Conservation (phyloP, 2,329 filamentous ascomycete genomes). For the Stemphylium vesicarium region DNA sequence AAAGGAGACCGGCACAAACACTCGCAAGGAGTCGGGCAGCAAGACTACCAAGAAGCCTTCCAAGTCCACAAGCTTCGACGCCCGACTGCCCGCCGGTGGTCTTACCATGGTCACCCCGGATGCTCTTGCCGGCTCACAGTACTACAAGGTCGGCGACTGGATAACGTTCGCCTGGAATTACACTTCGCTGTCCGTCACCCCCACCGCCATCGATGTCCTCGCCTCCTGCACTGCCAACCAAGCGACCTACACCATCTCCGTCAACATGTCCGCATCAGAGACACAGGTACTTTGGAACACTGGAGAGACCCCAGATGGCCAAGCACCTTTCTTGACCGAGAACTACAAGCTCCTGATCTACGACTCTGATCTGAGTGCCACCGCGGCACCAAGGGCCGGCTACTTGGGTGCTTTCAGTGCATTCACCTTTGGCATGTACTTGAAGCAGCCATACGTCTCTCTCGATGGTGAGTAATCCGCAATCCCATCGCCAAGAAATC, state of each 20-base stretch:
- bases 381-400: conserved; percentile 60
- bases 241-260: conserved; percentile 66
- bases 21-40: conserved; percentile 28
- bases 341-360: conserved; percentile 70
- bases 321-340: conserved; percentile 60
- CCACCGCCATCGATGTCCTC: conserved; percentile 65
- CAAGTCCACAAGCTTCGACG: conserved; percentile 53
- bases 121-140: conserved; percentile 57
- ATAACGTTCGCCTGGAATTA: conserved; percentile 74
- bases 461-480: conserved; percentile 53
- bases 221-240: conserved; percentile 66
- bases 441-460: conserved; percentile 58
- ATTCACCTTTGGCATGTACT: conserved; percentile 69
- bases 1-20: conserved; percentile 24
- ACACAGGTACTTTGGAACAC: conserved; percentile 69
- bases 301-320: conserved; percentile 32
- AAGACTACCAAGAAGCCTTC: conserved; percentile 29
- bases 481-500: neutral
- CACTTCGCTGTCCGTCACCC: conserved; percentile 66
- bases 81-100: conserved; percentile 63
- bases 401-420: conserved; percentile 60
- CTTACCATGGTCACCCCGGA: conserved; percentile 67
- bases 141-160: conserved; percentile 69
- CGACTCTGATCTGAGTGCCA: conserved; percentile 61
- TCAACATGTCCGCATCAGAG: conserved; percentile 62